These are phyloP conservation scores for Malania oleifera DNA, from an alignment of 164 flowering plant genomes.

Conservation along the genomic window DNA sequence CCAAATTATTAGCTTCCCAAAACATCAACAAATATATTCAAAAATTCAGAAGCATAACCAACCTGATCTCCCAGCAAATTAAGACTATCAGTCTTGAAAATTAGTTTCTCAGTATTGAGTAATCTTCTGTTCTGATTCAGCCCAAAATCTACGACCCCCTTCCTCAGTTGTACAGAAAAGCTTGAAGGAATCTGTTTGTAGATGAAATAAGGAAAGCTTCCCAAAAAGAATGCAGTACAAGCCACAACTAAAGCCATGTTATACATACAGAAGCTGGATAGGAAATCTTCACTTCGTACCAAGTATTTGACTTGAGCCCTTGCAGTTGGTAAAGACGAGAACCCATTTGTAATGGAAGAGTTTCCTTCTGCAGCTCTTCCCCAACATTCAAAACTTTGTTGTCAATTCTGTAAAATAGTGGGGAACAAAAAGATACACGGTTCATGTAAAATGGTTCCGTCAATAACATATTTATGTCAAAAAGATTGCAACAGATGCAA, in stretches of 20 bases:
- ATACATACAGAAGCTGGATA: conserved; percentile 98
- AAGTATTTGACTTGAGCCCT: conserved; percentile 60
- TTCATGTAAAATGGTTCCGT: background rate
- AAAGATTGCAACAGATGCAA: background rate
- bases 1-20: conserved; percentile 3
- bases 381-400: conserved; percentile 56
- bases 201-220: conserved; percentile 7
- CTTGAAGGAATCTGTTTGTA: conserved; percentile 67
- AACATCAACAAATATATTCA: background rate
- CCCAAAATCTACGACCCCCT: conserved; percentile 25
- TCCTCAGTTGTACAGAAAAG: conserved; percentile 60
- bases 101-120: conserved; percentile 83
- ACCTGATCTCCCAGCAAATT: conserved; percentile 28
- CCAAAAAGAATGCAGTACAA: background rate
- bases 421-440: background rate
- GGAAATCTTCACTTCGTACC: conserved; percentile 99
- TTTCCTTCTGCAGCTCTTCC: conserved; percentile 59
- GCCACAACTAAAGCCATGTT: background rate
- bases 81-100: conserved; percentile 52
- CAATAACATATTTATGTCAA: background rate
- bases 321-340: conserved; percentile 52
- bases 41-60: background rate
- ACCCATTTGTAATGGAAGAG: conserved; percentile 61
- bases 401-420: conserved; percentile 25
- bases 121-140: conserved; percentile 48